Percentiles rank a stretch among this genome's conserved stretches.
These are phyloP conservation scores for Blastocystis hominis DNA, from an alignment of 352 stramenopile genomes.

Conservation along the genomic window DNA sequence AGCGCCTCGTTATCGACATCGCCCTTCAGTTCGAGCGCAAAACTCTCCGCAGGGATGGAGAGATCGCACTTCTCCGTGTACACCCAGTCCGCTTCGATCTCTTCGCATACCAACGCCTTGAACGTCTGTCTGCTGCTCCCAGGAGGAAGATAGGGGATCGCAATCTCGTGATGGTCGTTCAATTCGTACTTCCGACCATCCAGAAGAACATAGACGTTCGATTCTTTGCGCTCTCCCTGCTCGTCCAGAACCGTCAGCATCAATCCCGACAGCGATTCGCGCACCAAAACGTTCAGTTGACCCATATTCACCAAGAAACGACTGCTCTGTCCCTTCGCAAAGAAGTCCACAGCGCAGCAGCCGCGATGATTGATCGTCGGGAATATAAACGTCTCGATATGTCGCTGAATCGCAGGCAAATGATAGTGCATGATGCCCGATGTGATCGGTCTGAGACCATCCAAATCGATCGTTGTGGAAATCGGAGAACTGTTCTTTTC, in stretches of 20 bases:
- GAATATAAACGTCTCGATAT: conserved; percentile 39
- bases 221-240: neutral
- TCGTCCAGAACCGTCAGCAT: conserved; percentile 56
- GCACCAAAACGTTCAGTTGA: neutral
- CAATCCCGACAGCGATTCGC: neutral
- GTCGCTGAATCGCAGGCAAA: neutral
- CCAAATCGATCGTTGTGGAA: neutral
- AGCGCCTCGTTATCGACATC: conserved; percentile 43
- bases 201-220: neutral
- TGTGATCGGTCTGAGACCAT: conserved; percentile 26
- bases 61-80: too few relatives aligned
- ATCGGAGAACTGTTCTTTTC: conserved; percentile 32
- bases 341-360: conserved; percentile 51
- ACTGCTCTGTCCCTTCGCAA: neutral
- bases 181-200: neutral
- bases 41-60: too few relatives aligned
- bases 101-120: conserved; percentile 5
- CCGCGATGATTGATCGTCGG: conserved; percentile 25
- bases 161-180: conserved; percentile 10
- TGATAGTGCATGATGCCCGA: neutral
- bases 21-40: too few relatives aligned
- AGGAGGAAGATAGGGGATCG: conserved; percentile 17
- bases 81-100: neutral
- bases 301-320: conserved; percentile 57
- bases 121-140: neutral